Evolutionary conservation across 371 early-diverging fungal species (phyloP).

Genomic region (Zychaea mexicana): DNA sequence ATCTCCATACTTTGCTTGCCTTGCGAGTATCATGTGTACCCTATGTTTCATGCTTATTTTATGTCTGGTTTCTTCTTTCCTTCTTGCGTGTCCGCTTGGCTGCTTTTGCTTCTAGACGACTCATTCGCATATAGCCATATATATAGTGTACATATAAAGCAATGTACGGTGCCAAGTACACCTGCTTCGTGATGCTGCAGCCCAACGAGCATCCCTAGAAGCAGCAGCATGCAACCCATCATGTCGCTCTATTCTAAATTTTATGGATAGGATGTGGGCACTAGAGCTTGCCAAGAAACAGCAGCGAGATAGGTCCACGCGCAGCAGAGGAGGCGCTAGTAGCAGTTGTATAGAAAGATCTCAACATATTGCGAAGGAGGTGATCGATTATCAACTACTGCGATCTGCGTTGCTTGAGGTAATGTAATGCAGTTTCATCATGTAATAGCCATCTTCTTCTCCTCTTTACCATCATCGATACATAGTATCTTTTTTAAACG

Average conservation of each 20-base stretch:
- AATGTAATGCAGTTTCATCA: neutral
- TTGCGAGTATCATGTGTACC: no score
- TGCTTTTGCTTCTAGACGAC: neutral
- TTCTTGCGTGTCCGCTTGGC: no score
- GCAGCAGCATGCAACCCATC: constrained; percentile 4
- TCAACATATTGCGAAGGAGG: neutral
- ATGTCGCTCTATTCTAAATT: constrained; percentile 3
- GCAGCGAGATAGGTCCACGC: no score
- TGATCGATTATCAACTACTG: constrained; percentile 1
- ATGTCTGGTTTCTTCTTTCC: no score
- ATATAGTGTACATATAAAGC: no score
- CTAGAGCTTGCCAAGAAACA: no score
- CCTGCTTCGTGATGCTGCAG: no score
- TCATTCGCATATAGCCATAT: neutral
- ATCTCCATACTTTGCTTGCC: neutral
- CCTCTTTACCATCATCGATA: no score
- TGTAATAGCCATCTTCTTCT: neutral
- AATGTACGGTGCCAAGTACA: neutral
- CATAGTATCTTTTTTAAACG: no score
- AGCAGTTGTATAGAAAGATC: neutral
- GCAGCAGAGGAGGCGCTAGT: no score
- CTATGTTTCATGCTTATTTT: no score
- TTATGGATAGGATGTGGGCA: neutral
- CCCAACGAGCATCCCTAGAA: neutral
- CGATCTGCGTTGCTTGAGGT: neutral